Evolutionary conservation across 345 rosid species (phyloP), one percentile per base, ranked within the genome.

Genomic region (Dovyalis caffra): DNA sequence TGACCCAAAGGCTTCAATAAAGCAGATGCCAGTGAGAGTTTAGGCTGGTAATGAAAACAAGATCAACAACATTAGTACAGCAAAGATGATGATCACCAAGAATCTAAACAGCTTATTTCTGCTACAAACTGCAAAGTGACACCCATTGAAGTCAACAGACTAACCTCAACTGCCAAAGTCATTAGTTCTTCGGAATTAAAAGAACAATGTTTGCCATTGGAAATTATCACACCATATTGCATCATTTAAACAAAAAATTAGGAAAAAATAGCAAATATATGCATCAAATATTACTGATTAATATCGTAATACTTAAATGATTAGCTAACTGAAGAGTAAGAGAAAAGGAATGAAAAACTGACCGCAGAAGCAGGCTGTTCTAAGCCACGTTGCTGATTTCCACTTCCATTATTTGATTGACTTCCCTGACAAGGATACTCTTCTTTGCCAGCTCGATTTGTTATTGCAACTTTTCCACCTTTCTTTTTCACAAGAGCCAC

Each of bases 401-500:
- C 49, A 29, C 28, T 37, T 62, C 6, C 25, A 31, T 20, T 43
- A 65, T 10, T 71, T 70, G 68, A 31, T 58, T 60, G 69, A 35
- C 64, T 74, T 58, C 61, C 45, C 45, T 66, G 40, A 66, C 12
- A 33, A 7, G 66, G 40, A 35, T 1, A 58, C 32, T 58, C 73
- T 68, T 35, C 73, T 71, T 20, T 20, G 47, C 62, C 40, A 37
- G 31, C 28, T 66, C 37, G 40, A 68, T 61, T 49, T 28, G 11
- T 16, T 56, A 61, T 11, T 49, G 53, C 61, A 68, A 25, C 20
- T 72, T 25, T 68, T 29, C 60, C 60, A 38, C 76, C 74, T 67
- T 61, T 71, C 70, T 37, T 76, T 68, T 76, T 75, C 8, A 23
- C 28, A 60, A 68, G 51, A 16, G 58, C 29, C 28, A 88, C 86